A percentile compares a stretch with the other conserved stretches of the same genome.
phyloP scores from a whole-genome alignment of 768 basidiomycete species.

The Guyanaporus albipodus region DNA sequence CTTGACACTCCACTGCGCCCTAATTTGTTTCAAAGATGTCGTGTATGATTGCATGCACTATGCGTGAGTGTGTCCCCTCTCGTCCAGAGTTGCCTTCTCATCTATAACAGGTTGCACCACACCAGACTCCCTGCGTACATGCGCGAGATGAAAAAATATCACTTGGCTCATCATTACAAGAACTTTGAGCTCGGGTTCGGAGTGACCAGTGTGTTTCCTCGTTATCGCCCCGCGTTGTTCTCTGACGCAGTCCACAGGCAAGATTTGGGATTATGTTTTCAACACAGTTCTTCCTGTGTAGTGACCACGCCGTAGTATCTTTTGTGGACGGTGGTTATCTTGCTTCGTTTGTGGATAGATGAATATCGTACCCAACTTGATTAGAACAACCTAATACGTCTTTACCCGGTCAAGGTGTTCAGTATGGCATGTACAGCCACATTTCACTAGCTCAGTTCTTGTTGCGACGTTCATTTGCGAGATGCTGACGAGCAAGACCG shows the following conservation, averaged over 20 bases:
- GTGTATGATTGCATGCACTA: constrained; percentile 92
- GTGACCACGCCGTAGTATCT: constrained; percentile 6
- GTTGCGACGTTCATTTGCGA: background rate
- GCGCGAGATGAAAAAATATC: constrained; percentile 93
- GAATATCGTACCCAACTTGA: constrained; percentile 2
- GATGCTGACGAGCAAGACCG: constrained; percentile 46
- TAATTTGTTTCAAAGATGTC: constrained; percentile 49
- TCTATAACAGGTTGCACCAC: constrained; percentile 64
- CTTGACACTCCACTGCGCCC: background rate
- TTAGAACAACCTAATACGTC: background rate
- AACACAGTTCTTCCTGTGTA: constrained; percentile 73
- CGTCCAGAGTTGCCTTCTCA: background rate
- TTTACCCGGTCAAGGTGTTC: no score
- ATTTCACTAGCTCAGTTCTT: background rate
- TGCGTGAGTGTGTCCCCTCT: constrained; percentile 49
- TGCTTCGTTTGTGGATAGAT: constrained; percentile 10
- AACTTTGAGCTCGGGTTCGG: constrained; percentile 98
- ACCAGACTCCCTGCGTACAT: constrained; percentile 82
- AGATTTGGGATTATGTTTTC: constrained; percentile 93
- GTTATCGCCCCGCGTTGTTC: background rate
- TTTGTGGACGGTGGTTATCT: background rate
- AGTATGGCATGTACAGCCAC: constrained; percentile 26
- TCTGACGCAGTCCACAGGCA: constrained; percentile 44
- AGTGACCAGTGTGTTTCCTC: constrained; percentile 68
- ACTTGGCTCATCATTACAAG: constrained; percentile 97